Base-by-base conservation (phyloP, 164 flowering plant species). In the Houttuynia cordata region DNA sequence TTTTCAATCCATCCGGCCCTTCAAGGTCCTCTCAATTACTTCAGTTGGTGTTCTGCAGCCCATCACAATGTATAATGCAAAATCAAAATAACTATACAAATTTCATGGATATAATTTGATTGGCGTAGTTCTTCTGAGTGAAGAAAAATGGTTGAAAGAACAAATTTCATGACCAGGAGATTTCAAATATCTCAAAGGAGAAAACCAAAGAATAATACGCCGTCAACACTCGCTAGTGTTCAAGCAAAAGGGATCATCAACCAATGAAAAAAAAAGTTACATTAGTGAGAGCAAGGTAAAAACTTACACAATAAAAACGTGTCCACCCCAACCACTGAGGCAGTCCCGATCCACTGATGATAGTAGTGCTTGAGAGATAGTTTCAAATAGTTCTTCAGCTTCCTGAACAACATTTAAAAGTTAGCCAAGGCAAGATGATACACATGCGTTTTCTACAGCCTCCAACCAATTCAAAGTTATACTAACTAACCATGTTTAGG, bases 241-340 rank as follows among this genome's bases (percentile, higher is more conserved):
- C 37, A 30, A 30, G 37, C 37, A 30, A 30, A 30, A 30, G 37
- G 37, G 37, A 30, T 30, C 37, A 30, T 30, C 37, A 30, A 30
- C 2, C 6, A 30, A 30, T 30, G 37, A 30, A n/a, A n/a, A n/a
- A n/a, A n/a, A n/a, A 30, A 30, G 37, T 30, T 30, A 30, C 2
- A 30, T 6, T 30, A 6, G 37, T 30, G 37, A 30, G 58, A 21
- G 24, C 24, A 41, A 13, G 49, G 17, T 45, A 45, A 21, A 51
- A n/a, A 57, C 95, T 88, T 81, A 88, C 96, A 88, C 96, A 70
- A 92, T 70, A 73, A 80, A 80, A 66, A 92, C 93, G 60, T 88
- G 91, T 62, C 95, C 96, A 63, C 98, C 98, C 96, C 98, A 92
- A 23, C 98, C 96, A 79, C 96, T 89, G 78, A 87, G 68, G 69